Base-by-base conservation (phyloP, 2,329 filamentous ascomycete species). In the Trichoderma sp. region DNA sequence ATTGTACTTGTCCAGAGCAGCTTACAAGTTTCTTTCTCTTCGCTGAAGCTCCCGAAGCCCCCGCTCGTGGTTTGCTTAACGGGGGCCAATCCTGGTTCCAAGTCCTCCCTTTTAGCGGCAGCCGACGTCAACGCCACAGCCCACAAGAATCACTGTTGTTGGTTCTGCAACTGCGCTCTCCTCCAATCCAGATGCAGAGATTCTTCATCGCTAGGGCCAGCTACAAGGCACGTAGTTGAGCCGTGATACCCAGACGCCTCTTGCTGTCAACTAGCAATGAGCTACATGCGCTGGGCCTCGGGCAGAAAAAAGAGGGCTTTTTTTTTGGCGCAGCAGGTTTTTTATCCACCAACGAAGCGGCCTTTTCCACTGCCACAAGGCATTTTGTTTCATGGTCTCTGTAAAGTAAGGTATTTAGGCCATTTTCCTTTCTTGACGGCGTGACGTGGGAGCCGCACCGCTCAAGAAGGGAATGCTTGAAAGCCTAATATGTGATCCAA, bases 101-200 rank as follows among this genome's bases (percentile, higher is more conserved):
- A 61, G 27, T 57, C 37, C 29, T 63, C 47, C 59, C 59, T 57
- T n/a, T 43, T 43, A 57, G 58, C 57, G 65, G 64, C 57, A 68
- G 47, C 57, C 65, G 65, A 68, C 57, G 24, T 68, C 57, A 61
- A 68, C 66, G 58, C 57, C 66, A 68, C 66, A 68, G 52, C 58
- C 58, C 66, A 63, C 66, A 63, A 55, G 58, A 35, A 37, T 60
- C 58, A 57, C 47, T 37, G 33, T 52, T 49, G 66, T 63, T 68
- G 66, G 61, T 53, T 55, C 61, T n/a, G 37, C 37, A 16, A 33
- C 40, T 21, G 19, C 29, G 16, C 21, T n/a, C 31, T 63, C 49
- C 58, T 63, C 59, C 66, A 63, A 68, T 63, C 66, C 66, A 33
- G 58, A 29, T 52, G 49, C 49, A 10, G 49, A 43, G 35, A 63